Evolutionary conservation across 139 green algal species (phyloP).

Genomic region (Micractinium conductrix): DNA sequence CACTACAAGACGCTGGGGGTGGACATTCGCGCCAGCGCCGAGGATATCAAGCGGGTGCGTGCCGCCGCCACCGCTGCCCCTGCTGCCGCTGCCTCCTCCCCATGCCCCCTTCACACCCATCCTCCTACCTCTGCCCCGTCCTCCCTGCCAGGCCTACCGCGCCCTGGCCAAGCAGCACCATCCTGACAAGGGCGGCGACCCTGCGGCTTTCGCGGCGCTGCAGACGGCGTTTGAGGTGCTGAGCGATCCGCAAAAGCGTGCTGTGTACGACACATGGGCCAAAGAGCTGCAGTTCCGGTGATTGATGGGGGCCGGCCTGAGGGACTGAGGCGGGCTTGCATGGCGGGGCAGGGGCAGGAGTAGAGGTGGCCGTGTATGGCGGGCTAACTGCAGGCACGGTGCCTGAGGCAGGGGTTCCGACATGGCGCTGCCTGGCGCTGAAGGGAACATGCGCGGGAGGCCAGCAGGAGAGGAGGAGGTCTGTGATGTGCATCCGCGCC

Average conservation of each 20-base stretch:
- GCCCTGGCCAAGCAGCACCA: slow-evolving; percentile 66
- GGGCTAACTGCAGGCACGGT: too few relatives aligned
- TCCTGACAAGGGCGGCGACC: slow-evolving; percentile 86
- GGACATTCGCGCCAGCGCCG: slow-evolving; percentile 15
- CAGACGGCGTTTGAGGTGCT: slow-evolving; percentile 74
- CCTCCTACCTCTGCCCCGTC: background rate
- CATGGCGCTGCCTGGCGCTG: too few relatives aligned
- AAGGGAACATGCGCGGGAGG: too few relatives aligned
- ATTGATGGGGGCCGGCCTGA: background rate
- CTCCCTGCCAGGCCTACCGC: slow-evolving; percentile 63
- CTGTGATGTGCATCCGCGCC: too few relatives aligned
- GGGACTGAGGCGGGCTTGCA: too few relatives aligned
- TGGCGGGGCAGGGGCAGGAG: too few relatives aligned
- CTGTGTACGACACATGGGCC: slow-evolving; percentile 76
- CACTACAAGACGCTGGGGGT: slow-evolving; percentile 58
- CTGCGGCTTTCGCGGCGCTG: slow-evolving; percentile 54
- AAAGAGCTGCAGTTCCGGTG: slow-evolving; percentile 71
- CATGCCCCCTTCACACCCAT: background rate
- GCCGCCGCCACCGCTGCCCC: background rate
- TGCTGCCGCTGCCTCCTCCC: background rate
- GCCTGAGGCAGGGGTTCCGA: too few relatives aligned
- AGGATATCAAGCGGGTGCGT: slow-evolving; percentile 56
- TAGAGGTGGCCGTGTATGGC: too few relatives aligned
- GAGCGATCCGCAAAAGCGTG: slow-evolving; percentile 49
- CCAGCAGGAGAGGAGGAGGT: too few relatives aligned